Evolutionary conservation across 805 yeast species (phyloP), one percentile per base, ranked within the genome.

Genomic region (Metschnikowia henanensis): DNA sequence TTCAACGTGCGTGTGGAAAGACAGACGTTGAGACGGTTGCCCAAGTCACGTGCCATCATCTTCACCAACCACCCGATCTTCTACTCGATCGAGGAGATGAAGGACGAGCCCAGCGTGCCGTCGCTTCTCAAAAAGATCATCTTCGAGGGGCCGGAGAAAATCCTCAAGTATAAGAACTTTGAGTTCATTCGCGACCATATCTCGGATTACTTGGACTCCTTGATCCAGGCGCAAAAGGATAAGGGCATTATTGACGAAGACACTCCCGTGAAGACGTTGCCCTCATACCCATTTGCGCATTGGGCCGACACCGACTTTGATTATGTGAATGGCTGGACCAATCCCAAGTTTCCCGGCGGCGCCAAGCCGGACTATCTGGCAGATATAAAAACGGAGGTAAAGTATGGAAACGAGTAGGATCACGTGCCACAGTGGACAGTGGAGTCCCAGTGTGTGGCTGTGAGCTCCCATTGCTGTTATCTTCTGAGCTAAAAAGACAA

Each of bases 41-140:
- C 91, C 30, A 80, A 72, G 57, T 64, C 84, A 0, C 55, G 70
- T 36, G 89, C 89, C 3, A 79, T 84, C 47, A 79, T 84, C 38
- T 84, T 84, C 68, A 81, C 89, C 21, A 84, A 84, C 58, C 91
- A 84, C 58, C 91, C 90, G 4, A 72, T 83, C n/a, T 85, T 83
- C 58, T 86, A 86, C 61, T 77, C 85, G 2, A 79, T 86, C 32
- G 91, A 85, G 30, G 92, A 87, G 44, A 78, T 81, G 66, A 86
- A 83, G 53, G 95, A 87, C 18, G 95, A 84, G 50, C 80, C 87
- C 1, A 61, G 88, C 45, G 84, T 91, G 37, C 84, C 95, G 3
- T 84, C 96, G 2, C 86, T 84, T 37, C 60, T 84, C 37, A 75
- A 76, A 56, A 83, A 81, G 53, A 79, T 82, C 39, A 65, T 84